Evolutionary conservation across 805 yeast genomes (phyloP).

Genomic region (Zygoascus flipseniorum): DNA sequence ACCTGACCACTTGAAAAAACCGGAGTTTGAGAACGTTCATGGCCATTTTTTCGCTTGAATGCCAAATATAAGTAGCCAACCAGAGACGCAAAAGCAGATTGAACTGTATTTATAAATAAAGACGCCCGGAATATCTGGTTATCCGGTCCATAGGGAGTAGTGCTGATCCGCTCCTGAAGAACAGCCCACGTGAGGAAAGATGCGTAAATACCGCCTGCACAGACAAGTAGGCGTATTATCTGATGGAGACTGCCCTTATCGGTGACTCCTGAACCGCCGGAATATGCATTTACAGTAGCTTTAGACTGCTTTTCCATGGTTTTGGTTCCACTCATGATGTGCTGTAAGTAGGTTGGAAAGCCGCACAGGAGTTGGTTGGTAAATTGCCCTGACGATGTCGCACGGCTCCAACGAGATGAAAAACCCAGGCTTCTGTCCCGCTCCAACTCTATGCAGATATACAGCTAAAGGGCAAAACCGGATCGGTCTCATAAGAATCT

Average conservation of each 20-base stretch:
- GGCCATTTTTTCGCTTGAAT: conserved; percentile 14
- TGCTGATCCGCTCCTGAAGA: conserved; percentile 79
- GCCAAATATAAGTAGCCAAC: conserved; percentile 57
- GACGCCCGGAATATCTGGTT: conserved; percentile 61
- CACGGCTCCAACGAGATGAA: too few relatives aligned
- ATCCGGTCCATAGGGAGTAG: conserved; percentile 59
- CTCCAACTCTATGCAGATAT: too few relatives aligned
- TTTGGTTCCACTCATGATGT: too few relatives aligned
- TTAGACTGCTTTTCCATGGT: too few relatives aligned
- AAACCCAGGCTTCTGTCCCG: too few relatives aligned
- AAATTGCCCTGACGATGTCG: too few relatives aligned
- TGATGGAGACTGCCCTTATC: not conserved
- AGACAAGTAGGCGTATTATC: conserved; percentile 19
- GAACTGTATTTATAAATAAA: conserved; percentile 65
- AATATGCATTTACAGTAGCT: too few relatives aligned
- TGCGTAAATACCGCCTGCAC: conserved; percentile 63
- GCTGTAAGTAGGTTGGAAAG: too few relatives aligned
- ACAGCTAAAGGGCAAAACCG: too few relatives aligned
- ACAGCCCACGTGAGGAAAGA: conserved; percentile 90
- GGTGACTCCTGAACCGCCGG: too few relatives aligned
- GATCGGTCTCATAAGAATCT: too few relatives aligned
- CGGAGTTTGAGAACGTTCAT: conserved; percentile 5
- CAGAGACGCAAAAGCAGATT: conserved; percentile 61
- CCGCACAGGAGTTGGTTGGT: too few relatives aligned
- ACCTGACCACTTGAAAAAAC: conserved; percentile 25